A percentile compares a stretch with the other conserved stretches of the same genome.
These are phyloP conservation scores for Botryotinia globosa DNA, from an alignment of 2,329 filamentous ascomycete species.

Conservation along the genomic window DNA sequence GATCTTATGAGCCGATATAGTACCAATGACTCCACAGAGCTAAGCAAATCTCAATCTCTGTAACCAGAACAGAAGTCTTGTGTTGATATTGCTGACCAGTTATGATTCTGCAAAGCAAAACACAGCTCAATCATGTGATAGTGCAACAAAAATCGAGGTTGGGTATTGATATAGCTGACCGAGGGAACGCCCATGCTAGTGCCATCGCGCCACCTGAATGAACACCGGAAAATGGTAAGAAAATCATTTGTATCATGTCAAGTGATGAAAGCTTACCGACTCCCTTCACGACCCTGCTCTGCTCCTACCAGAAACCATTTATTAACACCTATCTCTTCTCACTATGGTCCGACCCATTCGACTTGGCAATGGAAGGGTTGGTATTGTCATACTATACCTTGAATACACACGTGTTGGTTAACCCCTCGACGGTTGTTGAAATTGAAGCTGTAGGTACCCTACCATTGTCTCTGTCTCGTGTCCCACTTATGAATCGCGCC, in stretches of 20 bases:
- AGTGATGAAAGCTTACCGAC: neutral
- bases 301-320: neutral
- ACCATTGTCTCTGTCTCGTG: too few species aligned
- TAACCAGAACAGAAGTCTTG: neutral
- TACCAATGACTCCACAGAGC: neutral
- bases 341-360: neutral
- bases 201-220: neutral
- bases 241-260: neutral
- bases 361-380: too few species aligned
- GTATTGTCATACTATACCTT: too few species aligned
- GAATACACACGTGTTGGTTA: too few species aligned
- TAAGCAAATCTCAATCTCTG: neutral
- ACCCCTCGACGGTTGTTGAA: too few species aligned
- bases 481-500: too few species aligned
- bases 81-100: neutral
- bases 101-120: neutral
- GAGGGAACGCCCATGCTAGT: too few species aligned
- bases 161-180: neutral
- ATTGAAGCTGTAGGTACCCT: too few species aligned
- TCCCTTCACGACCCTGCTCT: neutral
- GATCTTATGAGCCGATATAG: neutral
- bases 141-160: neutral
- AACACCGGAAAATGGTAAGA: neutral
- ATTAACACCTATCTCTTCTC: neutral
- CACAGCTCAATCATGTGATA: neutral